Percentiles rank a stretch among this genome's conserved stretches.
Conservation (phyloP, 129 eudicot species). For the Chrysanthemum seticuspe region DNA sequence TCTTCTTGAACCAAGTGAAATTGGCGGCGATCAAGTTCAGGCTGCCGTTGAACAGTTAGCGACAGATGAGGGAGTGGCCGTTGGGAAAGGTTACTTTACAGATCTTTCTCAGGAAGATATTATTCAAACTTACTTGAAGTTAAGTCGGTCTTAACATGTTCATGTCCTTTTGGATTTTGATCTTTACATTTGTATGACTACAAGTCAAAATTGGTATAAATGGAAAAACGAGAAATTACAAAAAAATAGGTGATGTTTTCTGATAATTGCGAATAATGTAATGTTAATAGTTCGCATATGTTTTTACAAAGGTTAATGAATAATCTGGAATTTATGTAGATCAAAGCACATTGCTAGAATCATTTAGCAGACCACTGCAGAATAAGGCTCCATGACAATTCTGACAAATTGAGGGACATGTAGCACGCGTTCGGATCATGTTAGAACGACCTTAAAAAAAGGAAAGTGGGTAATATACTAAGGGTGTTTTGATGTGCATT, state of each 20-base stretch:
- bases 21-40: conserved; percentile 69
- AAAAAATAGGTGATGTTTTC: background rate
- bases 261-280: too few species aligned
- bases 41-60: conserved; percentile 58
- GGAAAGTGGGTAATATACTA: too few species aligned
- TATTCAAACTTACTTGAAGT: conserved; percentile 58
- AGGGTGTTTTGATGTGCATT: too few species aligned
- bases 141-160: conserved; percentile 12
- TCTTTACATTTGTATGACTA: background rate
- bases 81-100: conserved; percentile 84
- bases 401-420: too few species aligned
- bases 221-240: background rate
- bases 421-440: too few species aligned
- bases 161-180: background rate
- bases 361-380: too few species aligned
- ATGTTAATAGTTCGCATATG: too few species aligned
- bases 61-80: conserved; percentile 61
- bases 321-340: too few species aligned
- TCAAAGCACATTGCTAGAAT: too few species aligned
- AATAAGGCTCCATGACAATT: too few species aligned
- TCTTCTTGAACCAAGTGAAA: conserved; percentile 66
- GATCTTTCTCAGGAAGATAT: conserved; percentile 72
- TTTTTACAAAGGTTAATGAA: too few species aligned
- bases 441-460: too few species aligned
- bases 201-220: background rate